Evolutionary conservation across 2,329 filamentous ascomycete species (phyloP), one percentile per base, ranked within the genome.

Genomic region (Pseudogymnoascus sp.): DNA sequence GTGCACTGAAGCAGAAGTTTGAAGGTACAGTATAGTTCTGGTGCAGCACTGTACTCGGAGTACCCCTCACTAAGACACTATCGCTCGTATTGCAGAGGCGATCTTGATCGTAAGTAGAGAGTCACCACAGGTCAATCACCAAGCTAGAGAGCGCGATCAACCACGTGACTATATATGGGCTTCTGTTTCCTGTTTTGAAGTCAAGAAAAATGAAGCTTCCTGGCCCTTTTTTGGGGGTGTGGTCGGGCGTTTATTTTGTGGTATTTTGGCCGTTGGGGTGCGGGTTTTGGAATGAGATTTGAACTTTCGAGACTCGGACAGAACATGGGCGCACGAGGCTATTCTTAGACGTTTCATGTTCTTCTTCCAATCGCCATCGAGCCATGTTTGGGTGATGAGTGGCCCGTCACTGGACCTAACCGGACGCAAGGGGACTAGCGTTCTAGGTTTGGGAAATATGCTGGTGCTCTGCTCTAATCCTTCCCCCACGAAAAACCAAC

Each of bases 221-320:
- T 50, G 43, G 43, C 14, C 16, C 6, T 30, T 41, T 12, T 41
- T 16, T n/a, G 5, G 25, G 43, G 25, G n/a, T 14, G 43, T 30
- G 43, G 43, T 8, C 25, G 43, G 43, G 43, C 43, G 43, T 50
- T 30, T 50, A 50, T 16, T 50, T 50, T 58, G 54, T 25, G 3
- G 30, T 58, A 58, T 37, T 38, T 58, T 58, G 18, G 32, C 22
- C 18, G 30, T 35, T 35, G n/a, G 54, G 32, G 32, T 35, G 30
- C 35, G 54, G 54, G 30, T 38, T 58, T 58, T 58, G 54, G 35
- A 58, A 35, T 58, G 54, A 58, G 54, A 58, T 58, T 58, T 58
- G 54, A 38, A 58, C 32, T 58, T 37, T 58, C 54, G 54, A 58
- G 54, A 58, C 54, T 58, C 54, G 54, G 32, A 35, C 32, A 58